Conservation (phyloP, 1,284 basidiomycete species). For the Cutaneotrichosporon sp. region DNA sequence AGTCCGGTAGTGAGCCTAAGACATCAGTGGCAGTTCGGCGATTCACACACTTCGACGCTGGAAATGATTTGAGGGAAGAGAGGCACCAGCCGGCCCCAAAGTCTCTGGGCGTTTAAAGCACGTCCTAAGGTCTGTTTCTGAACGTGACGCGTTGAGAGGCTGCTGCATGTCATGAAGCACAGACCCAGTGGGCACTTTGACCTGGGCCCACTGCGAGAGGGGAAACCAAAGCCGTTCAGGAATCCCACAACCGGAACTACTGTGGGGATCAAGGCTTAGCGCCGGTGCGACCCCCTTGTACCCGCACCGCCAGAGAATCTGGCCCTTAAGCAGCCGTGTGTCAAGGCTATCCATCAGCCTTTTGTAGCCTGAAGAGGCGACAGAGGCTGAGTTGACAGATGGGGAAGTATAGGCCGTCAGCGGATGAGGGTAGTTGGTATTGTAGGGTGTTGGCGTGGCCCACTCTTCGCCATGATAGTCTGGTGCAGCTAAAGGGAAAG, state of each 20-base stretch:
- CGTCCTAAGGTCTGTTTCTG: no score
- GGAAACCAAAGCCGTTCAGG: constrained; percentile 31
- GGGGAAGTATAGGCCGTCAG: constrained; percentile 40
- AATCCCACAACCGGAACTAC: constrained; percentile 40
- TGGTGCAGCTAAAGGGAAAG: constrained; percentile 25
- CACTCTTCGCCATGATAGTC: constrained; percentile 24
- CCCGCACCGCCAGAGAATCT: constrained; percentile 30
- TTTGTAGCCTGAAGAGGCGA: constrained; percentile 25
- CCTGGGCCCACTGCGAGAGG: constrained; percentile 9
- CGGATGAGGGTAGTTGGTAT: constrained; percentile 39
- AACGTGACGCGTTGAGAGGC: no score
- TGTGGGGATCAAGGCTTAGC: constrained; percentile 20
- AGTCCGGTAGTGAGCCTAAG: no score
- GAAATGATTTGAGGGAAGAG: no score
- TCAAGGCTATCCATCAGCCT: constrained; percentile 19
- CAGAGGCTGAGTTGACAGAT: constrained; percentile 31
- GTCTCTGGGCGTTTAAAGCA: no score
- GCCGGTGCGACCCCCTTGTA: constrained; percentile 21
- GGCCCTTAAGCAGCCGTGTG: constrained; percentile 31
- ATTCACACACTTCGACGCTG: no score
- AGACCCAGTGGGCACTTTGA: constrained; percentile 18
- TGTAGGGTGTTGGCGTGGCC: constrained; percentile 33
- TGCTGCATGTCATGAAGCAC: not conserved
- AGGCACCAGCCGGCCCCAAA: no score
- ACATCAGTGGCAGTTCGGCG: no score